These are phyloP conservation scores for Eutypella sp. DNA, from an alignment of 2,329 filamentous ascomycete species.

Conservation along the genomic window DNA sequence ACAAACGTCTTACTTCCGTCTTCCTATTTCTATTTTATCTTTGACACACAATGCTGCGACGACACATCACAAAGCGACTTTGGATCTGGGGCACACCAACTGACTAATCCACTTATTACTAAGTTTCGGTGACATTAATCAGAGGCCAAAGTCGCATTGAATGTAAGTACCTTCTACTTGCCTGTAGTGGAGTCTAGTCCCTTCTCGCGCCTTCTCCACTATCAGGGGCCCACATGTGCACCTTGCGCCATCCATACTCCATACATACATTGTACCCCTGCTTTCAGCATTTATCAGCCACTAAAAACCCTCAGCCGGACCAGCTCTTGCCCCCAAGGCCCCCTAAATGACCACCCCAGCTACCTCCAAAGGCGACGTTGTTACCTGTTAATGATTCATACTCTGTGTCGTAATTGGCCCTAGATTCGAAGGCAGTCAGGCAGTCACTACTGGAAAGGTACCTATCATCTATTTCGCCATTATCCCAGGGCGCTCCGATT, in stretches of 20 bases:
- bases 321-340: not conserved
- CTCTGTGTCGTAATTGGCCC: conserved; percentile 16
- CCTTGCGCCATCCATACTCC: not conserved
- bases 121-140: conserved; percentile 1
- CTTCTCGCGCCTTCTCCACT: conserved; percentile 25
- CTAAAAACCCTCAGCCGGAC: conserved; percentile 2
- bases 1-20: no score
- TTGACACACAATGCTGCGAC: no score
- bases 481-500: not conserved
- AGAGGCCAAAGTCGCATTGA: conserved; percentile 1
- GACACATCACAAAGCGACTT: not conserved
- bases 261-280: no score
- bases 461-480: conserved; percentile 6
- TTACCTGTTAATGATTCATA: conserved; percentile 24
- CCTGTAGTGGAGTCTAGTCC: conserved; percentile 16
- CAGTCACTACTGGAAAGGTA: not conserved
- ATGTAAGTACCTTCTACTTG: conserved; percentile 1
- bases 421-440: not conserved
- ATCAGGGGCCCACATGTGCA: conserved; percentile 5
- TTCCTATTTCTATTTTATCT: not conserved
- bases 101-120: not conserved
- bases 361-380: not conserved
- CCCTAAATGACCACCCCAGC: not conserved
- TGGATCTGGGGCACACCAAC: not conserved
- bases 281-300: conserved; percentile 3